Evolutionary conservation across 139 green algal species (phyloP), one percentile per base, ranked within the genome.

Genomic region (Chlorella sorokiniana): DNA sequence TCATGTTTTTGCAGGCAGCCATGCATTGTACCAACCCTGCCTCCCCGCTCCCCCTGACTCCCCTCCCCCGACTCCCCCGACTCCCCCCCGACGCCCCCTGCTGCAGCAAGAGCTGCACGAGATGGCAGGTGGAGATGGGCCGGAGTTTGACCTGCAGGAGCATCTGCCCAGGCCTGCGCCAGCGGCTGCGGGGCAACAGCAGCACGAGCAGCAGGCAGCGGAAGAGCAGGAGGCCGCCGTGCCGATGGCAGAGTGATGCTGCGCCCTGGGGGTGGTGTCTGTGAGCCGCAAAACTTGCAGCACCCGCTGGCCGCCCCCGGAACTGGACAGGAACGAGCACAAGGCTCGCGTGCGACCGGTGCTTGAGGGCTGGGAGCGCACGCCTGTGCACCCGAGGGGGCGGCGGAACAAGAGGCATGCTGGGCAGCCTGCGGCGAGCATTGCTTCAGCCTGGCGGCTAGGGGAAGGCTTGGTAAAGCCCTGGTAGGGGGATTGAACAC

Each of bases 221-320:
- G 56, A 16, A 33, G 56, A 29, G 16, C 18, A 16, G 29, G 18
- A 65, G 56, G 56, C 6, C 6, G 18, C 56, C 18, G 56, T 65
- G 18, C 56, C 56, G 23, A 65, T 65, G 56, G 56, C 56, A 10
- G 56, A 65, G 56, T 65, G 56, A 65, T n/a, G n/a, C n/a, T n/a
- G n/a, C n/a, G n/a, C n/a, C n/a, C n/a, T n/a, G n/a, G n/a, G n/a
- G n/a, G n/a, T n/a, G n/a, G n/a, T n/a, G n/a, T n/a, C n/a, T n/a
- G n/a, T n/a, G n/a, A n/a, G n/a, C n/a, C n/a, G n/a, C n/a, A 75
- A 76, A 76, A 76, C 41, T 59, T 76, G 69, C 69, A 76, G 69
- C 69, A 76, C 69, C 68, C 69, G 33, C 6, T 37, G 69, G 41
- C n/a, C 10, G 27, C 69, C 41, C 44, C 42, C n/a, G 69, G 69